Evolutionary conservation across 495 filamentous ascomycete genomes (phyloP), one percentile per base, ranked within the genome.

Genomic region (Cladorrhinum samala): DNA sequence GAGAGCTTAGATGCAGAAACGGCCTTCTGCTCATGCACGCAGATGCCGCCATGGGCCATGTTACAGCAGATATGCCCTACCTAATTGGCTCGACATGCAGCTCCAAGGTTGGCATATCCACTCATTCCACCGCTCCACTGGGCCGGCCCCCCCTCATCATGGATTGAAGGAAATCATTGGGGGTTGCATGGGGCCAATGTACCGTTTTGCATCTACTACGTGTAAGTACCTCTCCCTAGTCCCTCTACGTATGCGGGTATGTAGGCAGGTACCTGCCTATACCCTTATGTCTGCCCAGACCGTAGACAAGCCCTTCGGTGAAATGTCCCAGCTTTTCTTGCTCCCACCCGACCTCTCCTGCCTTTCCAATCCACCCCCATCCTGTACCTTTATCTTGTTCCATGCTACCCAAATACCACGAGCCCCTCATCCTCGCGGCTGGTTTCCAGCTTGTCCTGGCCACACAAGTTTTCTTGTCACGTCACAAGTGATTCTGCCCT

Each of bases 21-120:
- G 61, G 63, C 61, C 55, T 61, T 60, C 52, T 57, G 16, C 18
- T 47, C 44, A 55, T 59, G 60, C 61, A 64, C 38, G 14, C 52
- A 16, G 16, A 54, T 54, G 47, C 55, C 51, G 52, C 52, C 54
- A 37, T 54, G 49, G 61, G 51, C 46, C 49, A 41, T 37, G 33
- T 19, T 38, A 50, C 52, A 56, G 56, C 20, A 56, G 48, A 16
- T 25, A 57, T 48, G 40, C 41, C 9, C 14, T 20, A 41, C 50
- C 18, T 64, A 53, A 66, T 66, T 66, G 63, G 63, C 33, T 39
- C 47, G 40, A 20, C 11, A 37, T 23, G 24, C 39, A n/a, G n/a
- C n/a, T n/a, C n/a, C n/a, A 33, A 16, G 18, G 20, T 49, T 24
- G 24, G 24, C 9, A 55, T 52, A 58, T 52, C 57, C 62, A n/a